Percentiles rank a stretch among this genome's conserved stretches.
Evolutionary conservation across 208 protist genomes (phyloP).

Genomic region (Lotmaria passim): DNA sequence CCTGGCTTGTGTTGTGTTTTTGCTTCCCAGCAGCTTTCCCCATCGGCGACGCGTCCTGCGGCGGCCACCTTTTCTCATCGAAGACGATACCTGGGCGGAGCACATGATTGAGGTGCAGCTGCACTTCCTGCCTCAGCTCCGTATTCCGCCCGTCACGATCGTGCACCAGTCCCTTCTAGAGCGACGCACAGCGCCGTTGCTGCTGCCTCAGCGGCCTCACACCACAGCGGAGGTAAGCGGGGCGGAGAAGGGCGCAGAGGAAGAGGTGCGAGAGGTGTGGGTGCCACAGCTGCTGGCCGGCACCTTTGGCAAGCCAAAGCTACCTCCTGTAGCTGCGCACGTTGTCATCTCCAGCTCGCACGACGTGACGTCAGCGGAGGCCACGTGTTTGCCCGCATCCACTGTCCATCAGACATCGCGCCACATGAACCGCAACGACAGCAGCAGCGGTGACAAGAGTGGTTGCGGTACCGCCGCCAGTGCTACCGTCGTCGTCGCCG

Average conservation of each 20-base stretch:
- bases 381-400: too few species aligned
- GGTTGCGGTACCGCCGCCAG: slow-evolving; percentile 7
- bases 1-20: slow-evolving; percentile 72
- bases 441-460: neutral
- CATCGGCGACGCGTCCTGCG: slow-evolving; percentile 59
- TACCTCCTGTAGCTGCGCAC: slow-evolving; percentile 17
- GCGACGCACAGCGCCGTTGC: slow-evolving; percentile 21
- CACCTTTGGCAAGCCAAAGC: slow-evolving; percentile 54
- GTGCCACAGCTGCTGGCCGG: slow-evolving; percentile 43
- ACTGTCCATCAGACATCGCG: neutral
- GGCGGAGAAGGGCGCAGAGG: neutral
- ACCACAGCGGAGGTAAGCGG: neutral
- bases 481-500: slow-evolving; percentile 30
- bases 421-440: neutral
- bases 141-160: slow-evolving; percentile 58
- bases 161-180: slow-evolving; percentile 64
- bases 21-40: slow-evolving; percentile 76
- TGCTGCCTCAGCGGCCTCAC: neutral
- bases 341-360: neutral
- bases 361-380: neutral
- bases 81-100: slow-evolving; percentile 86
- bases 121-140: slow-evolving; percentile 61
- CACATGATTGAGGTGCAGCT: slow-evolving; percentile 80
- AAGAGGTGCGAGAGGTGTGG: slow-evolving; percentile 25
- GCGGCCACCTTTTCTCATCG: slow-evolving; percentile 75